Evolutionary conservation across 192 early-diverging fungal genomes (phyloP), one percentile per base, ranked within the genome.

Genomic region (Coemansia nantahalensis): DNA sequence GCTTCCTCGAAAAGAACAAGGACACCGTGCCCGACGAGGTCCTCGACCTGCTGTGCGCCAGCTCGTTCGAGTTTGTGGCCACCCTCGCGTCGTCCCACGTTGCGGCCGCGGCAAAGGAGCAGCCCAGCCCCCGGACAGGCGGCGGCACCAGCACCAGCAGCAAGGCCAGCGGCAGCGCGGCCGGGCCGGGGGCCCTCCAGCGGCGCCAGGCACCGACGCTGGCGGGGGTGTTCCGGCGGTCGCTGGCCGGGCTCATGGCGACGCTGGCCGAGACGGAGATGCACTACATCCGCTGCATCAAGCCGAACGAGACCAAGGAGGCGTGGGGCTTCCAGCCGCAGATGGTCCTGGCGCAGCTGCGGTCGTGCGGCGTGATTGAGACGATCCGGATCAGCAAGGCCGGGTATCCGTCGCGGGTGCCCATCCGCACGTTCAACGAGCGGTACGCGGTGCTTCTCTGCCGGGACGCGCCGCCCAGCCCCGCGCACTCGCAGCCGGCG

Each of bases 261-360:
- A 97, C 94, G 15, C 85, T 98, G 64, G 84, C 85, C 21, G 81
- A 83, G 48, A 98, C 96, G 32, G 87, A 96, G 42, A 89, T 90
- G 46, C 91, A 94, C 59, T 98, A 97, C 56, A 95, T 98, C 49
- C 92, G 96, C 46, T 98, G 96, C 77, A 95, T 98, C 77, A 97
- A 97, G 79, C 94, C 96, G 22, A 98, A 98, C 72, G 90, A 90
- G 62, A 86, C 84, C 38, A 97, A 98, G 64, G 79, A 80, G 8
- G 84, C 92, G 2, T 97, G 94, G 83, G 76, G 59, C 24, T 96
- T 97, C 56, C 91, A 97, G 62, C 85, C 93, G n/a, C 83, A 81
- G 14, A 94, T 95, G 90, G 93, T 97, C 21, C 77, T 98, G 11
- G 77, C 84, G 22, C 96, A 98, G 78, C 69, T 98, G 48, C 86